Base-by-base conservation (phyloP, 2,329 filamentous ascomycete genomes). In the Clonostachys byssicola region DNA sequence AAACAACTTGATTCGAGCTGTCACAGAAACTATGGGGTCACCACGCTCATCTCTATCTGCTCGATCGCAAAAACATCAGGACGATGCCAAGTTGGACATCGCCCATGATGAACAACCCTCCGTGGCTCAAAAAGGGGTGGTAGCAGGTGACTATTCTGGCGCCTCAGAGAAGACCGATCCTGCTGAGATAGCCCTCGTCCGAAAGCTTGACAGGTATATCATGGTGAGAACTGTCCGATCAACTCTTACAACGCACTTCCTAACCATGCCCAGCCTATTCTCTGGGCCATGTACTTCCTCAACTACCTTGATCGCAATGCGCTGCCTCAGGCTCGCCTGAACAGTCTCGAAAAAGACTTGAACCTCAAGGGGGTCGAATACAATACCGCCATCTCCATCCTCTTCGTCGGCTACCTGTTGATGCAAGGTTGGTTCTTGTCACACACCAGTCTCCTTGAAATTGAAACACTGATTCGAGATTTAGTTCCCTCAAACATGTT, bases 401-500 rank as follows among this genome's bases (percentile, higher is more conserved):
- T 64, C n/a, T 65, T 64, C 43, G 51, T 70, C 33, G 60, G 61
- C 2, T 66, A 68, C 44, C 75, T 70, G 17, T 39, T 39, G 36
- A 39, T 39, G 36, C 36, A 39, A 5, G 3, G 36, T 39, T n/a
- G 9, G 63, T 64, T 43, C 63, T 67, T 65, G 52, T 75, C 35
- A 58, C 78, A 36, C 44, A 67, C 63, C 43, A 51, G 67, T 16
- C 56, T 68, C 30, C 60, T 70, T 44, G 66, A 68, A 50, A 54
- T 58, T 42, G 44, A 72, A 40, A 74, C 53, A 73, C 23, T 86
- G 85, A 63, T 53, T 77, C 3, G 50, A 43, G 69, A 82, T 83
- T 73, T 80, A 85, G 57, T 62, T 85, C 81, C 81, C 0, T 82
- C 78, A 0, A 85, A 85, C 50, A 65, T 84, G 48, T 54, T 80